phyloP scores from a whole-genome alignment of 768 basidiomycete genomes.

The Collybia mongolica region DNA sequence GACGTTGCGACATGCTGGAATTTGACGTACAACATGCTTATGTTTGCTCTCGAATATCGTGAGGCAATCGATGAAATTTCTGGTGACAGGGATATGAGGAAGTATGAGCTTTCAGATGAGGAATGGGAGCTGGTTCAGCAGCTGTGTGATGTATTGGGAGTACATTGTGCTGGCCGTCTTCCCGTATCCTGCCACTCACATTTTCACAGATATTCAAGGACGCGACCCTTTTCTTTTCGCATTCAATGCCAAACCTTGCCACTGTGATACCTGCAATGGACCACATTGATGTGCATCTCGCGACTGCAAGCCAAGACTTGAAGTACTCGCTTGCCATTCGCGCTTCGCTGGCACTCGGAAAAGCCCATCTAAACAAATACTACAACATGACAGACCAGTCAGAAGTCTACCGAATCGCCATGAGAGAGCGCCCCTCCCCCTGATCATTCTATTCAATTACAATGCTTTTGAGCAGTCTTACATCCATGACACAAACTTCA shows the following conservation, averaged over 20 bases:
- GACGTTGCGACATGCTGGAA: too few relatives aligned
- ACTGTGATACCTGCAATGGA: neutral
- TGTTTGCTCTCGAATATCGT: too few relatives aligned
- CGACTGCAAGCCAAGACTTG: neutral
- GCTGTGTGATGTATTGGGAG: neutral
- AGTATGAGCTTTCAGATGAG: too few relatives aligned
- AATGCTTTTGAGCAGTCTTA: neutral
- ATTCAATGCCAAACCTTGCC: neutral
- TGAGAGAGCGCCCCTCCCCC: neutral
- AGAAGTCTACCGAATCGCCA: neutral
- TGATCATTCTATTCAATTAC: neutral
- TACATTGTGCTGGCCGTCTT: neutral
- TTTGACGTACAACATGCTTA: too few relatives aligned
- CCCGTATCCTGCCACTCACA: too few relatives aligned
- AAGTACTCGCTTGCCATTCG: slow-evolving; percentile 1
- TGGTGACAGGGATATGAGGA: too few relatives aligned
- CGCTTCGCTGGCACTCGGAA: neutral
- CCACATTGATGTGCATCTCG: neutral
- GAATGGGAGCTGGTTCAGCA: too few relatives aligned
- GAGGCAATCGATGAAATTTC: too few relatives aligned
- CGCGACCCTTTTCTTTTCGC: neutral
- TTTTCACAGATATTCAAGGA: too few relatives aligned
- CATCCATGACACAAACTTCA: neutral
- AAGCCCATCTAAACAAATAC: too few relatives aligned
- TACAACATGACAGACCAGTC: too few relatives aligned